Conservation (phyloP, 441 rosid species). For the Gossypium trilobum region DNA sequence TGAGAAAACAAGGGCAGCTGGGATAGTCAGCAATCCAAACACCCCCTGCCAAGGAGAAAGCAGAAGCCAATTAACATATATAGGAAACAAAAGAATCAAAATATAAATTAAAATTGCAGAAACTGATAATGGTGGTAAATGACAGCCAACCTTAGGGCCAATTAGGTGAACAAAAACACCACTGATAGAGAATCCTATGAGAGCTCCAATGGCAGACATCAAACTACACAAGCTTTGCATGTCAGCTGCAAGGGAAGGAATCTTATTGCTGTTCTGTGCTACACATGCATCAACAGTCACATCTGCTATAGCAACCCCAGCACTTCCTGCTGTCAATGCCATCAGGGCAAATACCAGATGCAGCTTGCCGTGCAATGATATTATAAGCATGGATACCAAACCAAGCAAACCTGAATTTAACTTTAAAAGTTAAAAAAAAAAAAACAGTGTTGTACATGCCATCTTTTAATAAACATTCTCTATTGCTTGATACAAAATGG, state of each 20-base stretch:
- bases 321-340: constrained; percentile 62
- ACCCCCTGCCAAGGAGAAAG: constrained; percentile 52
- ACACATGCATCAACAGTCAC: constrained; percentile 97
- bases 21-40: constrained; percentile 69
- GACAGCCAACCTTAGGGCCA: constrained; percentile 63
- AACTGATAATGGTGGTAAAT: background rate
- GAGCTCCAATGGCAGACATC: constrained; percentile 65
- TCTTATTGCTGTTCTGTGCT: constrained; percentile 70
- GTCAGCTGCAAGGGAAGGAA: constrained; percentile 79
- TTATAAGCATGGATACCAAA: constrained; percentile 51
- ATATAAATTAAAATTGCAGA: background rate
- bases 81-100: background rate
- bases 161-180: constrained; percentile 80
- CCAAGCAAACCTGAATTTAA: constrained; percentile 59
- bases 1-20: constrained; percentile 49
- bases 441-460: too few relatives aligned
- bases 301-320: constrained; percentile 83
- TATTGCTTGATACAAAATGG: too few relatives aligned
- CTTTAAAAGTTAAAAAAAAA: background rate
- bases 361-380: constrained; percentile 55
- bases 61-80: background rate
- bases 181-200: constrained; percentile 68
- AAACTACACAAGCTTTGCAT: constrained; percentile 90
- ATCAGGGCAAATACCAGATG: constrained; percentile 59
- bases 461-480: background rate